Evolutionary conservation across 345 rosid species (phyloP), one percentile per base, ranked within the genome.

Genomic region (Citrus hindsii): DNA sequence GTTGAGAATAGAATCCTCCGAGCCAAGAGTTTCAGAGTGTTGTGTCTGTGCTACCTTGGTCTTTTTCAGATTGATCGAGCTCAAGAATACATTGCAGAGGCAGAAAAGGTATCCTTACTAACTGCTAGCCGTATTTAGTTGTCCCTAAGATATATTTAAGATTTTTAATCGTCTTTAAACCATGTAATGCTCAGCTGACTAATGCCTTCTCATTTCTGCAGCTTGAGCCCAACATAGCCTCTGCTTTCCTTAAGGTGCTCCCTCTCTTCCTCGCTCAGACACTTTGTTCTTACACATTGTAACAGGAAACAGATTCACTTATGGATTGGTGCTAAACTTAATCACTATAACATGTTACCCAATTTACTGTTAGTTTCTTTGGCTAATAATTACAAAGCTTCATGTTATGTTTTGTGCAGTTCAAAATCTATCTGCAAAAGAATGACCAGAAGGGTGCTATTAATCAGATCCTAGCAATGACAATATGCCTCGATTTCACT

Each of bases 21-120:
- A 77, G 99, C 98, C 69, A 94, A 94, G 87, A 94, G 99, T 19
- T 96, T 91, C 82, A 90, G 98, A 85, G 97, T 94, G 77, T 81
- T 96, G 86, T 90, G 97, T 83, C 96, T 94, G 67, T 96, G 98
- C 87, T 86, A 91, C 83, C 93, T 96, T 24, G 99, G 90, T 40
- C 94, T 91, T 73, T 84, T 83, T 82, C 91, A 87, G 88, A 88
- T 91, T 35, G 97, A 94, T 85, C 90, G 88, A 89, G 97, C 99
- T 84, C 89, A 77, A 76, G 98, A 96, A 75, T 92, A 96, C 83
- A 86, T 94, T 53, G 87, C 79, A 63, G 97, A 96, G 84, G 99
- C 98, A 82, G 95, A 90, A 80, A 91, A 91, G 97, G 99, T 96
- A 84, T 30, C 46, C 68, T 82, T 18, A 73, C 22, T 77, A 33